Evolutionary conservation across 352 stramenopile genomes (phyloP).

Genomic region (Peronospora farinosa): DNA sequence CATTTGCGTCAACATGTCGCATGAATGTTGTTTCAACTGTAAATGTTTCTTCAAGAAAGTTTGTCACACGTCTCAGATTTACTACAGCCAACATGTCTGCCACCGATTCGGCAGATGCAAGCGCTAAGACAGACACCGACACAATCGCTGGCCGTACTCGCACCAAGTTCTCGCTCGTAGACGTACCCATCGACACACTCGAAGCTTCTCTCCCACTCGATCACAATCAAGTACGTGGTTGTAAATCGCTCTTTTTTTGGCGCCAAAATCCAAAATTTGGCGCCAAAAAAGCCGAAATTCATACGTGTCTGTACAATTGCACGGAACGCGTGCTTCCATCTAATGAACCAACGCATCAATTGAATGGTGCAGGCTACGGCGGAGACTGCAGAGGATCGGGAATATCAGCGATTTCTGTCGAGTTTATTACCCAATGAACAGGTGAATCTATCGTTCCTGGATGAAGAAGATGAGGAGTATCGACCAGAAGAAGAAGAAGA

Average conservation of each 20-base stretch:
- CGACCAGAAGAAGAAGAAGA: slow-evolving; percentile 65
- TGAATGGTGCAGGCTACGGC: slow-evolving; percentile 16
- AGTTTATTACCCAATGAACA: slow-evolving; percentile 69
- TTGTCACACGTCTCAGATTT: slow-evolving; percentile 23
- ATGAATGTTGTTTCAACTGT: slow-evolving; percentile 7
- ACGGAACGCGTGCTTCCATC: slow-evolving; percentile 1
- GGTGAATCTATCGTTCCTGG: slow-evolving; percentile 71
- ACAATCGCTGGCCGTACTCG: slow-evolving; percentile 67
- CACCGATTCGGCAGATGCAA: not conserved
- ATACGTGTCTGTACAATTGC: not conserved
- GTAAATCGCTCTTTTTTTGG: slow-evolving; percentile 6
- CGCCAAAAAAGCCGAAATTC: slow-evolving; percentile 19
- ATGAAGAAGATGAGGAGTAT: slow-evolving; percentile 85
- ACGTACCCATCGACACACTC: slow-evolving; percentile 66
- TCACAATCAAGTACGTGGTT: slow-evolving; percentile 9
- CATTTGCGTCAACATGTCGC: not conserved
- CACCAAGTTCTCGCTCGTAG: slow-evolving; percentile 69
- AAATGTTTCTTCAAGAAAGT: not conserved
- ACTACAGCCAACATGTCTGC: not conserved
- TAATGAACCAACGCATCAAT: slow-evolving; percentile 10
- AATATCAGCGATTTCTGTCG: slow-evolving; percentile 81
- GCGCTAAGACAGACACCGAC: slow-evolving; percentile 20
- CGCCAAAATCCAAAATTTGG: slow-evolving; percentile 21
- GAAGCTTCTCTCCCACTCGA: slow-evolving; percentile 45
- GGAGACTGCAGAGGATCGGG: slow-evolving; percentile 43